Conservation (phyloP, 1,139 yeast genomes). For the Geotrichum reessii region DNA sequence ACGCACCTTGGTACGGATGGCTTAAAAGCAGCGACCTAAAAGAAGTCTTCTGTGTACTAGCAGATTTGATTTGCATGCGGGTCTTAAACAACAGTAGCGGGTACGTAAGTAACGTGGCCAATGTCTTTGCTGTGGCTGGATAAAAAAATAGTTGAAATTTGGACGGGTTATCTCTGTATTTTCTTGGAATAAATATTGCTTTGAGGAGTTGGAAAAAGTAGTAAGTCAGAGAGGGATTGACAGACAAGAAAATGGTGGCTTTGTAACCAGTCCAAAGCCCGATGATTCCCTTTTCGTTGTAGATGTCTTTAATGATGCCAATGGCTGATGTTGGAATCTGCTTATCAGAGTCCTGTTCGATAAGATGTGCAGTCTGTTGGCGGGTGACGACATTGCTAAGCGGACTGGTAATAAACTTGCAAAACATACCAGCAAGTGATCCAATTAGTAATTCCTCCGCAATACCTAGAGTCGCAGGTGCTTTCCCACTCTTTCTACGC, state of each 20-base stretch:
- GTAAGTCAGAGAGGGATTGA: constrained; percentile 74
- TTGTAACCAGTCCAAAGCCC: constrained; percentile 77
- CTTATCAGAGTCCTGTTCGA: background rate
- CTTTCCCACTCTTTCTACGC: constrained; percentile 65
- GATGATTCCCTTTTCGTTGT: constrained; percentile 52
- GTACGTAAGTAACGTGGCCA: constrained; percentile 34
- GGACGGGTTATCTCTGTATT: constrained; percentile 30
- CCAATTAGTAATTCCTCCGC: constrained; percentile 83
- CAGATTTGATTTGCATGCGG: constrained; percentile 63
- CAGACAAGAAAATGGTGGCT: constrained; percentile 62
- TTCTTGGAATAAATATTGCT: constrained; percentile 27
- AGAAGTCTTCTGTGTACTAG: constrained; percentile 3
- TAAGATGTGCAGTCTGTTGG: constrained; percentile 31
- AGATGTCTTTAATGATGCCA: constrained; percentile 44
- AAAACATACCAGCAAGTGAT: constrained; percentile 57
- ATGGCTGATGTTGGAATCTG: constrained; percentile 14
- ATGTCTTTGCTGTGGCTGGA: constrained; percentile 35
- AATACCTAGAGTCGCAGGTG: constrained; percentile 76
- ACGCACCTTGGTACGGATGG: constrained; percentile 63
- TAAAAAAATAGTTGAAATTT: constrained; percentile 29
- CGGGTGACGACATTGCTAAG: constrained; percentile 34
- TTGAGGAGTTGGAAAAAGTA: constrained; percentile 33
- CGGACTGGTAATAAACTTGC: constrained; percentile 35
- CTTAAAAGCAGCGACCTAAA: background rate
- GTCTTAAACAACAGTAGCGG: constrained; percentile 52